Base-by-base conservation (phyloP, 2,329 filamentous ascomycete species). In the Colletotrichum chrysophilum region DNA sequence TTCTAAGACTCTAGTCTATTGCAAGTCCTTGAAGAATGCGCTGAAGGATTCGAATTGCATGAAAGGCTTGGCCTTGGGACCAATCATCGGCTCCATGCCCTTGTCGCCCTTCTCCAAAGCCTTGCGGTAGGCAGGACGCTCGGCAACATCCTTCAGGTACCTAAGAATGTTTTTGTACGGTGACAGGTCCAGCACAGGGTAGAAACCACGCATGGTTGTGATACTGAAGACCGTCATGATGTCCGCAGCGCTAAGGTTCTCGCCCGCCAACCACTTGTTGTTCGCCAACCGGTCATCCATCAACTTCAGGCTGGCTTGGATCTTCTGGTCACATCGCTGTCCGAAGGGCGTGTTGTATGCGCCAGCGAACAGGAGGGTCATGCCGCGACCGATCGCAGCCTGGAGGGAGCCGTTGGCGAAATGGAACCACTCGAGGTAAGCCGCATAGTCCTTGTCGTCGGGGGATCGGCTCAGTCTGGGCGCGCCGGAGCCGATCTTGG, bases 341-440 rank as follows among this genome's bases (percentile, higher is more conserved):
- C 68, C 62, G 43, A 72, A n/a, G 13, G 71, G 68, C 24, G 66
- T 71, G 16, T 78, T 78, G 13, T 76, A 70, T 30, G 87, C 85
- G 18, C 74, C 74, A 18, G 74, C 70, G 18, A 76, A 74, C 26
- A 76, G n/a, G 8, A 76, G 34, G 7, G 79, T 64, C 81, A 91
- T 81, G 7, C 79, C 80, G 14, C 86, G 82, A 6, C 80, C 76
- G 43, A 90, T 75, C 0, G 81, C 80, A 0, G 87, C 82, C 78
- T 84, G 82, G 5, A 91, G 83, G 3, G 81, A 87, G 38, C 86
- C 86, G 79, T 90, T 88, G 10, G 86, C 84, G 80, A 88, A 93
- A 80, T 93, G 90, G 79, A 91, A 90, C 91, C 91, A 94, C 84
- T 91, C 93, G 1, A 94, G 79, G 77, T 91, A 94, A 66, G 92